A percentile compares a stretch with the other conserved stretches of the same genome.
Evolutionary conservation across 2,329 filamentous ascomycete species (phyloP).

Genomic region (Monilinia polystroma): DNA sequence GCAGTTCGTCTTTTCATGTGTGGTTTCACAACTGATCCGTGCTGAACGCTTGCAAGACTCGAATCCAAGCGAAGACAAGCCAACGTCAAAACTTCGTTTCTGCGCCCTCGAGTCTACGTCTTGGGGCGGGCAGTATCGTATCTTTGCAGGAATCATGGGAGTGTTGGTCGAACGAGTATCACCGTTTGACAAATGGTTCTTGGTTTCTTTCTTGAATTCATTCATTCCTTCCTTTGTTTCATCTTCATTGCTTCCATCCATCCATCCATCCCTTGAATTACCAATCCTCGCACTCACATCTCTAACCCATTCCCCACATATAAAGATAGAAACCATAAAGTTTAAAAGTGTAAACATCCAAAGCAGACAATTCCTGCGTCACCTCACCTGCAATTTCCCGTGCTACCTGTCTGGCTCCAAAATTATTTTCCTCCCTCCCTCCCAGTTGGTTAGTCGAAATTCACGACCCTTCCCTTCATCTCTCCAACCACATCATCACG

Average conservation of each 20-base stretch:
- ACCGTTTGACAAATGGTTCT: too few species aligned
- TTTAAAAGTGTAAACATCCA: not conserved
- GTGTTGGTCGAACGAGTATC: too few species aligned
- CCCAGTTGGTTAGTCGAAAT: too few species aligned
- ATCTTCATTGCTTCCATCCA: too few species aligned
- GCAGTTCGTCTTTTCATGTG: not conserved
- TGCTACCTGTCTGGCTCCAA: not conserved
- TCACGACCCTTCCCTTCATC: too few species aligned
- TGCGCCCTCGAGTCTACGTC: not conserved
- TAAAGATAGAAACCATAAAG: too few species aligned
- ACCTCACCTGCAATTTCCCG: not conserved
- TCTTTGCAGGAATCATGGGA: too few species aligned
- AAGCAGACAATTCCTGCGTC: not conserved
- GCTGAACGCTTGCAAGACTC: not conserved
- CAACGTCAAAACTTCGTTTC: not conserved
- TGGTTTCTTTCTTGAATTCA: too few species aligned
- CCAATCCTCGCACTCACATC: too few species aligned
- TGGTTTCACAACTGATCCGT: slow-evolving; percentile 5
- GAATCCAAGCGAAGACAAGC: not conserved
- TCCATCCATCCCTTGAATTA: not conserved
- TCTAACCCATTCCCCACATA: not conserved
- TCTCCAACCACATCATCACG: too few species aligned
- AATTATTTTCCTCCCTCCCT: not conserved
- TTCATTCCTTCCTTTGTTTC: not conserved
- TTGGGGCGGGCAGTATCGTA: not conserved